Base-by-base conservation (phyloP, 371 early-diverging fungal species). In the Mucor plumbeus region DNA sequence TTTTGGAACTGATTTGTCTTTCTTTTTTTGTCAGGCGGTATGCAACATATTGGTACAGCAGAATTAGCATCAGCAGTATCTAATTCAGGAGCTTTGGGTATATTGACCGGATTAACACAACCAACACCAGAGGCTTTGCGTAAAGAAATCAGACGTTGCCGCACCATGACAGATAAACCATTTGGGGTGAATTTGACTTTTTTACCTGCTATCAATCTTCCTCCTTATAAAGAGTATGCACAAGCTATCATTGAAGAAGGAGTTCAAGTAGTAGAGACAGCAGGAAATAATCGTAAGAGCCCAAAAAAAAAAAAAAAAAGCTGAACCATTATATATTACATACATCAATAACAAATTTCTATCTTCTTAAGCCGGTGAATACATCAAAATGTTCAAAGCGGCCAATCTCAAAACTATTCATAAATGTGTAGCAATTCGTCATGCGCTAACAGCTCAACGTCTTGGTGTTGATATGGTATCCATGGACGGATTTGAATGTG, bases 21-120 rank as follows among this genome's bases (percentile, higher is more conserved):
- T 11, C 13, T 53, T 5, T 4, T 4, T 33, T 13, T 26, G 26
- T 33, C 13, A 57, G 57, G 71, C 53, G 71, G 71, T 41, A 71
- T 71, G 72, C 68, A 72, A 59, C 85, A 88, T 86, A 89, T 92
- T 56, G 92, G 92, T 35, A 87, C 86, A 7, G 91, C 91, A 39
- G 91, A 91, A 69, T 76, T 91, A 64, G 92, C 90, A 11, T 82
- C 88, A n/a, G 92, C 98, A 67, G 95, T 98, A 54, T 95, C 96
- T 39, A 98, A 98, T 85, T 97, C 97, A 60, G 98, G 98, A 40
- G 95, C 94, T 35, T 95, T 95, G 71, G 98, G 98, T 56, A 92
- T 96, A n/a, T 73, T 98, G 70, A 90, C 88, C 69, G 98, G 95
- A 31, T 86, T 65, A 86, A 91, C 92, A 7, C 91, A 92, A 68